Evolutionary conservation across 495 filamentous ascomycete species (phyloP).

Genomic region (Apiosordaria backusii): DNA sequence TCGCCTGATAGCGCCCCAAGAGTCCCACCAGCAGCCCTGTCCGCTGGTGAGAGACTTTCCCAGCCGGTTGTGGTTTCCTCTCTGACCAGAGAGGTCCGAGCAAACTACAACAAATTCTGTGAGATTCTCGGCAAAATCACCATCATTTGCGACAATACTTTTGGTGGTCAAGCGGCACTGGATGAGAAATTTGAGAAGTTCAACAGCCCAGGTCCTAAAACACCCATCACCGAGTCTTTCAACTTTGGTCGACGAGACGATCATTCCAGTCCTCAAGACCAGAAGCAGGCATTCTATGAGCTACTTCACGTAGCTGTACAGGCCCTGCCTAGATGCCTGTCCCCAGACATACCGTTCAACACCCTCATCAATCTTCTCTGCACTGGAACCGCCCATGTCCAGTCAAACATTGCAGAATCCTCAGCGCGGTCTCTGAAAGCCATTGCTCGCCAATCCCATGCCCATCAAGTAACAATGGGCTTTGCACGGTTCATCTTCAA

Average conservation of each 20-base stretch:
- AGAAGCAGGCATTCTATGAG: conserved; percentile 94
- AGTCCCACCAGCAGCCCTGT: conserved; percentile 26
- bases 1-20: conserved; percentile 36
- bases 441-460: conserved; percentile 88
- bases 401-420: conserved; percentile 85
- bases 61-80: conserved; percentile 70
- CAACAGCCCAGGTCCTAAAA: conserved; percentile 78
- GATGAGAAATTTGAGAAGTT: conserved; percentile 97
- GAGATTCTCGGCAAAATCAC: conserved; percentile 95
- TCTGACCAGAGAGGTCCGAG: conserved; percentile 70
- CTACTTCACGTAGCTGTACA: conserved; percentile 93
- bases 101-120: conserved; percentile 85
- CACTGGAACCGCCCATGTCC: conserved; percentile 93
- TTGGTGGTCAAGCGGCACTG: conserved; percentile 89
- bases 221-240: conserved; percentile 90
- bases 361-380: conserved; percentile 92
- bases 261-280: conserved; percentile 66
- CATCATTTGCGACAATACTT: conserved; percentile 90
- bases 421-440: conserved; percentile 92
- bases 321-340: conserved; percentile 87
- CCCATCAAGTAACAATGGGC: conserved; percentile 93
- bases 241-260: conserved; percentile 82
- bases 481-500: conserved; percentile 97
- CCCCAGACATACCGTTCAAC: conserved; percentile 77
- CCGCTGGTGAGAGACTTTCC: conserved; percentile 57